Evolutionary conservation across 1,139 yeast species (phyloP), one percentile per base, ranked within the genome.

Genomic region (Wickerhamomyces sp.): DNA sequence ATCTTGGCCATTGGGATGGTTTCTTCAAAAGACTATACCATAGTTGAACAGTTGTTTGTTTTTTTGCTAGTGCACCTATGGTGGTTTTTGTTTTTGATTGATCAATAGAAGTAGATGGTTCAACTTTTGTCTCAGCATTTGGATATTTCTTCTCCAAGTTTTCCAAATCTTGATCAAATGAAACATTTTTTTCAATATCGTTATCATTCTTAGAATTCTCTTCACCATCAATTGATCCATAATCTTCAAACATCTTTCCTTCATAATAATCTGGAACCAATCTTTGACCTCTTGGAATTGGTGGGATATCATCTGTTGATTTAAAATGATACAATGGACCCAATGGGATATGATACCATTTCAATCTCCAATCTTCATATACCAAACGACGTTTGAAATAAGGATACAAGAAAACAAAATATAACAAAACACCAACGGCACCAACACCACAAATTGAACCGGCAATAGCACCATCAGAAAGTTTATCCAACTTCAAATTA

Each of bases 351-450:
- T 83, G 82, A 59, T 74, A 79, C 75, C 77, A 76, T 58, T 65
- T 71, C 47, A 84, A 67, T 41, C 84, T 79, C 87, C 90, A 81
- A 63, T 84, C 94, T 46, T 79, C 71, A 54, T 76, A 66, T 33
- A 81, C 66, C 44, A 84, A 65, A 61, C 75, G 79, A 67, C 90
- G 78, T 60, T 73, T 70, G 65, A 80, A 76, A 65, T 67, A 81
- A 46, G 94, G 94, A 61, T 69, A 74, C 47, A 81, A 67, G 67
- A 82, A 77, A 32, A 76, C 38, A 61, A 77, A 62, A 64, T 81
- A 81, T 26, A 84, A 46, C 1, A 66, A 50, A 32, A 69, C 55
- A 7, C 85, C 83, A 49, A 74, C 83, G 35, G 68, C 82, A 54
- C 80, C 88, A 48, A 78, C 80, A 45, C 88, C 86, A 43, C 81